Evolutionary conservation across 192 early-diverging fungal genomes (phyloP), one percentile per base, ranked within the genome.

Genomic region (Thoreauomyces humboldtii): DNA sequence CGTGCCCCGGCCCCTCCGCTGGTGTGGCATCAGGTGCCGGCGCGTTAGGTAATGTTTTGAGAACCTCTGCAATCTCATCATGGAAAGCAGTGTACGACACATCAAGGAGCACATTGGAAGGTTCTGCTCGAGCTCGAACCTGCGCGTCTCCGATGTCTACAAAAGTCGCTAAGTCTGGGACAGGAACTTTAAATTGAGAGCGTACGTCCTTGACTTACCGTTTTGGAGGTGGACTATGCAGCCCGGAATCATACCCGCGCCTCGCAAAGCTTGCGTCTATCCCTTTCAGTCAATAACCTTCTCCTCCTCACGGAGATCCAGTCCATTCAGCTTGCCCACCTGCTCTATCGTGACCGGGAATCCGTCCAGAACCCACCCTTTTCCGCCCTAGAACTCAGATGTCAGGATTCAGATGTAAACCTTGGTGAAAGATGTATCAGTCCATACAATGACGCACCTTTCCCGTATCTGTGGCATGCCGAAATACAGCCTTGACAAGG

Each of bases 311-410:
- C n/a, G n/a, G n/a, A n/a, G n/a, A n/a, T n/a, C n/a, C n/a, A n/a
- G n/a, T n/a, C n/a, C n/a, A n/a, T n/a, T n/a, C n/a, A n/a, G n/a
- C n/a, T n/a, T n/a, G n/a, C n/a, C 17, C 6, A 66, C 72, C 67
- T 83, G 79, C 31, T 77, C 78, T 0, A 69, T n/a, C n/a, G 76
- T 81, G 4, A 65, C 19, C 3, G 81, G 81, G 55, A 75, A 83
- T 42, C 77, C 81, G 67, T 83, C 81, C 19, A 83, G 63, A 14
- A 83, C 47, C 81, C 81, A 83, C 1, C 81, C 81, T 0, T 59
- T 48, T 19, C 22, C 33, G 38, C 14, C 50, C 34, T 69, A 57
- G 28, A 2, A 24, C 21, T 31, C 9, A 66, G 27, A n/a, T 32
- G 48, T 21, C 6, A 48, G 9, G 21, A 63, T 9, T 24, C 12